phyloP scores from a whole-genome alignment of 1,284 basidiomycete species.

The Exsudoporus floridanus region DNA sequence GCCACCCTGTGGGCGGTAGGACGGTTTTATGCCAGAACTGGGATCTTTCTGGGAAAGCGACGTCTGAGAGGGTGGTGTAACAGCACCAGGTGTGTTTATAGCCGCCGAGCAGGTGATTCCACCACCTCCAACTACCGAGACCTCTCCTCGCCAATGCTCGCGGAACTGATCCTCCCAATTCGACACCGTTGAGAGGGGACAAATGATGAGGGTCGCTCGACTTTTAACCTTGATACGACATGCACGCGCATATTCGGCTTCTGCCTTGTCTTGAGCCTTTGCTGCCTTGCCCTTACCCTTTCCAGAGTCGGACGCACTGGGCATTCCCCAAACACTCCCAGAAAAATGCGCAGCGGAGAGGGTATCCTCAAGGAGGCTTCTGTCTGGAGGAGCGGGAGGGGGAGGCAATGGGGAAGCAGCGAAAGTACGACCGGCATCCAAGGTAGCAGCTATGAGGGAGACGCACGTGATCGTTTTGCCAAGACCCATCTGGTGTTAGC shows the following conservation, averaged over 20 bases:
- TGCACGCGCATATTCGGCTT: slow-evolving; percentile 65
- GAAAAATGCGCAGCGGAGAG: slow-evolving; percentile 66
- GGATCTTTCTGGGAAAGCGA: slow-evolving; percentile 37
- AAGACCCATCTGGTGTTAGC: slow-evolving; percentile 80
- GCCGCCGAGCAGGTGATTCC: slow-evolving; percentile 37
- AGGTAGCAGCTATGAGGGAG: slow-evolving; percentile 87
- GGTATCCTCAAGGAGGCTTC: slow-evolving; percentile 38
- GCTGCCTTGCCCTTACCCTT: slow-evolving; percentile 65
- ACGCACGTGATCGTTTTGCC: slow-evolving; percentile 97
- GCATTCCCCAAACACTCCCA: slow-evolving; percentile 83
- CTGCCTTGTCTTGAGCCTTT: slow-evolving; percentile 63
- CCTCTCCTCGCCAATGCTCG: slow-evolving; percentile 90
- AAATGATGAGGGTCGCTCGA: slow-evolving; percentile 93
- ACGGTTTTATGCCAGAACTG: slow-evolving; percentile 38
- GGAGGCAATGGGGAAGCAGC: slow-evolving; percentile 54
- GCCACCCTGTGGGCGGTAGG: slow-evolving; percentile 46
- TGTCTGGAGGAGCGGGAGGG: slow-evolving; percentile 43
- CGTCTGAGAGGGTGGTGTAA: slow-evolving; percentile 24
- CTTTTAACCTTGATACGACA: slow-evolving; percentile 78
- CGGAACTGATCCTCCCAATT: slow-evolving; percentile 99
- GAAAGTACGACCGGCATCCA: slow-evolving; percentile 70
- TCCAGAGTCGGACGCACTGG: slow-evolving; percentile 44
- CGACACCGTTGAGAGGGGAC: slow-evolving; percentile 93
- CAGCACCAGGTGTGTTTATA: slow-evolving; percentile 19
- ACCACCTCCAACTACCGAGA: slow-evolving; percentile 78